Conservation (phyloP, 2,329 filamentous ascomycete species). For the Alternaria panax region DNA sequence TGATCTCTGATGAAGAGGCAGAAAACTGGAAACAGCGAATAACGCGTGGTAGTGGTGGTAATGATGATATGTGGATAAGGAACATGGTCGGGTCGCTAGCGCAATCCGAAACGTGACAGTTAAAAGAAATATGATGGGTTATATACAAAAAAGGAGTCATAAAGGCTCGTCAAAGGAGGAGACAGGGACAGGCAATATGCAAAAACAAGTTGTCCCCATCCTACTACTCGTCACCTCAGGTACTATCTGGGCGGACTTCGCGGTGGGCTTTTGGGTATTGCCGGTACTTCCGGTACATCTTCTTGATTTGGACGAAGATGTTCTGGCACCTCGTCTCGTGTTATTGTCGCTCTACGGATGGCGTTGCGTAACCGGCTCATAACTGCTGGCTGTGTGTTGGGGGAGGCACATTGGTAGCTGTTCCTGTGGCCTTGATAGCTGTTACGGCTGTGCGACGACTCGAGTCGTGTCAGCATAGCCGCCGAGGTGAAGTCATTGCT, state of each 20-base stretch:
- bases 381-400: slow-evolving; percentile 22
- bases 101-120: background rate
- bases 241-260: slow-evolving; percentile 24
- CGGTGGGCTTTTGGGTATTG: slow-evolving; percentile 26
- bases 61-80: background rate
- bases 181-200: slow-evolving; percentile 5
- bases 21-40: slow-evolving; percentile 1
- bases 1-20: background rate
- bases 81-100: slow-evolving; percentile 3
- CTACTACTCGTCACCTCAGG: slow-evolving; percentile 1
- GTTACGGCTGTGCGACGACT: slow-evolving; percentile 64
- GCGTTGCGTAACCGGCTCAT: slow-evolving; percentile 43
- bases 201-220: slow-evolving; percentile 8
- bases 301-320: slow-evolving; percentile 25
- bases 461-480: slow-evolving; percentile 81
- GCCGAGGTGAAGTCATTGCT: slow-evolving; percentile 92
- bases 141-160: slow-evolving; percentile 14
- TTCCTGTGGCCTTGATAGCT: slow-evolving; percentile 35
- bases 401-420: slow-evolving; percentile 30
- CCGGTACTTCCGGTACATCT: slow-evolving; percentile 30
- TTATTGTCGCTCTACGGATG: slow-evolving; percentile 43
- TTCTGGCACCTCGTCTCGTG: slow-evolving; percentile 40
- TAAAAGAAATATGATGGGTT: slow-evolving; percentile 9
- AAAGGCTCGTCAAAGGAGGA: slow-evolving; percentile 6
- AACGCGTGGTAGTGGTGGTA: background rate